phyloP scores from a whole-genome alignment of 2,329 filamentous ascomycete genomes.

The Delphinella strobiligena region DNA sequence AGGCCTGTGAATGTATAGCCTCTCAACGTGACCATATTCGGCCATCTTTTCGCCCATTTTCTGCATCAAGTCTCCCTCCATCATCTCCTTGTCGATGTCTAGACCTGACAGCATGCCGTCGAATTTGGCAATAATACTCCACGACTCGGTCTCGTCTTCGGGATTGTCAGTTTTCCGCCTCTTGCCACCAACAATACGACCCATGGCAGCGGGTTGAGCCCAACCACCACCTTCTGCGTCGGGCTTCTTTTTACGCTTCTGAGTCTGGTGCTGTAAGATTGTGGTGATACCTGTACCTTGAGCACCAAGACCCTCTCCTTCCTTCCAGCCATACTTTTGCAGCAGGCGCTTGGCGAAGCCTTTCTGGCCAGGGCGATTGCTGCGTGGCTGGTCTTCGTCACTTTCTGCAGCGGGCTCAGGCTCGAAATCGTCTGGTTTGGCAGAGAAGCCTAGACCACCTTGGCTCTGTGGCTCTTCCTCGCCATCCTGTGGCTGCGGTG shows the following conservation, averaged over 20 bases:
- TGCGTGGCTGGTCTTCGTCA: constrained; percentile 36
- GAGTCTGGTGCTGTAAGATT: constrained; percentile 70
- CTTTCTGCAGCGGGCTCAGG: constrained; percentile 14
- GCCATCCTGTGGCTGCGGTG: constrained; percentile 22
- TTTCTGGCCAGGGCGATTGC: constrained; percentile 63
- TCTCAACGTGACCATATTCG: constrained; percentile 36
- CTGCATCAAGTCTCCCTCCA: constrained; percentile 60
- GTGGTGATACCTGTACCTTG: constrained; percentile 72
- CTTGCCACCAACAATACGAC: constrained; percentile 70
- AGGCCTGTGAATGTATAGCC: constrained; percentile 45
- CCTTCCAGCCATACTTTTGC: constrained; percentile 86
- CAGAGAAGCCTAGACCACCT: constrained; percentile 2
- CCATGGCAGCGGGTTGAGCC: constrained; percentile 53
- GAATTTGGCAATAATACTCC: constrained; percentile 66
- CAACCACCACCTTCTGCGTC: constrained; percentile 72
- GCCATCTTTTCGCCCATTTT: constrained; percentile 93
- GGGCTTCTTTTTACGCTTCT: constrained; percentile 69
- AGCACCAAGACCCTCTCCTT: constrained; percentile 78
- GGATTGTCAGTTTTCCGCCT: constrained; percentile 32
- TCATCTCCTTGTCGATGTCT: constrained; percentile 67
- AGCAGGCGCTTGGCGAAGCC: constrained; percentile 82
- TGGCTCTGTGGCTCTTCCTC: constrained; percentile 15
- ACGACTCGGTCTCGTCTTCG: constrained; percentile 24
- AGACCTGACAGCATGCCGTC: constrained; percentile 78
- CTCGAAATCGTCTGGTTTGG: constrained; percentile 8